Evolutionary conservation across 192 early-diverging fungal genomes (phyloP).

Genomic region (Backusella tuberculispora): DNA sequence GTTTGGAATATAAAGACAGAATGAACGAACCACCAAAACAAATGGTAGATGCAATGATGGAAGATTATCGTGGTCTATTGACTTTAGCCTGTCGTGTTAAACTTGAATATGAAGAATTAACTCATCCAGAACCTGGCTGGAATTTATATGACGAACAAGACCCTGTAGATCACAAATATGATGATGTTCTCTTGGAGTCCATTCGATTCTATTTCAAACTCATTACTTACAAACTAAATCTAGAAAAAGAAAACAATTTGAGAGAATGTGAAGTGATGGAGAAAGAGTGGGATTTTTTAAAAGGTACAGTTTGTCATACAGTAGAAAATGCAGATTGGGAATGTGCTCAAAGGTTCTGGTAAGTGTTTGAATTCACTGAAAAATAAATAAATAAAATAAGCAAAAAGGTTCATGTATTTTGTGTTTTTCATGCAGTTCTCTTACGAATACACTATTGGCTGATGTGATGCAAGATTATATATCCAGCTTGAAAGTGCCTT

Average conservation of each 20-base stretch:
- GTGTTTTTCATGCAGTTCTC: slow-evolving; percentile 39
- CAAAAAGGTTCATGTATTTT: slow-evolving; percentile 7
- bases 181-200: slow-evolving; percentile 69
- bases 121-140: slow-evolving; percentile 67
- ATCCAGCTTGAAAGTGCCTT: slow-evolving; percentile 43
- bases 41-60: slow-evolving; percentile 79
- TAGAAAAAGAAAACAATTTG: slow-evolving; percentile 57
- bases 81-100: slow-evolving; percentile 75
- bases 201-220: slow-evolving; percentile 80
- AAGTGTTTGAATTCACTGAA: slow-evolving; percentile 26
- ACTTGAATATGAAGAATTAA: slow-evolving; percentile 66
- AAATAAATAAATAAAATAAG: neutral
- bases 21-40: slow-evolving; percentile 59
- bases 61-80: slow-evolving; percentile 76
- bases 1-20: slow-evolving; percentile 68
- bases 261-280: slow-evolving; percentile 83
- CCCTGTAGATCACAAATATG: slow-evolving; percentile 55
- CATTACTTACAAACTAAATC: slow-evolving; percentile 71
- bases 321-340: slow-evolving; percentile 78
- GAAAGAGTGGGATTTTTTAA: slow-evolving; percentile 82
- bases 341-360: slow-evolving; percentile 78
- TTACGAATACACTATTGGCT: slow-evolving; percentile 51
- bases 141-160: slow-evolving; percentile 59
- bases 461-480: slow-evolving; percentile 55
- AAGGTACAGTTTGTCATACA: slow-evolving; percentile 61